Conservation (phyloP, 2,329 filamentous ascomycete genomes). For the Biscogniauxia marginata region DNA sequence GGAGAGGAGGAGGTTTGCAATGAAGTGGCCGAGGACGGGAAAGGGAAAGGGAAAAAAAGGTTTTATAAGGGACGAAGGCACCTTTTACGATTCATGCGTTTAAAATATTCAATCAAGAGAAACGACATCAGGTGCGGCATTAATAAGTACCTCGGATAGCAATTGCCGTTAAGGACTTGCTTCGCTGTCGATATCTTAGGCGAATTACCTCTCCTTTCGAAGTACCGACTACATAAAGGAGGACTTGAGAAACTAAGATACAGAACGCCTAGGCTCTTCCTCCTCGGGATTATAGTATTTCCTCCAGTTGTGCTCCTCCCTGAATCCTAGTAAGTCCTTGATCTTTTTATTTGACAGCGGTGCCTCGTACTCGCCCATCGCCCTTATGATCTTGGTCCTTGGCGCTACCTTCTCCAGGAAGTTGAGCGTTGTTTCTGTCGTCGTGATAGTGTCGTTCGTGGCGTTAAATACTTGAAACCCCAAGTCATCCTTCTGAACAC, state of each 20-base stretch:
- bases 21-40: not conserved
- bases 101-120: too few relatives aligned
- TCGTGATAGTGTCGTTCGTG: slow-evolving; percentile 61
- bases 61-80: too few relatives aligned
- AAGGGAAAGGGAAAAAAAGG: not conserved
- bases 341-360: slow-evolving; percentile 62
- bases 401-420: slow-evolving; percentile 52
- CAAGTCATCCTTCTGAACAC: slow-evolving; percentile 51
- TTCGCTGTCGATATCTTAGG: too few relatives aligned
- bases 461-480: slow-evolving; percentile 66
- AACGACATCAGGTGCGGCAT: too few relatives aligned
- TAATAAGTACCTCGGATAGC: too few relatives aligned
- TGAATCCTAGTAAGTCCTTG: slow-evolving; percentile 55
- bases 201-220: too few relatives aligned
- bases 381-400: slow-evolving; percentile 48
- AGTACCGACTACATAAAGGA: too few relatives aligned
- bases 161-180: too few relatives aligned
- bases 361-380: slow-evolving; percentile 58
- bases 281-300: slow-evolving; percentile 13
- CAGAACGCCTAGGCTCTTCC: not conserved
- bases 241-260: too few relatives aligned
- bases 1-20: not conserved
- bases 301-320: slow-evolving; percentile 58
- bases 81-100: too few relatives aligned
- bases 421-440: slow-evolving; percentile 47